phyloP scores from a whole-genome alignment of 78 protist genomes.

The slime mould (Dictyostelium discoideum) region dicty_2.7 NC_007090.3:838501-839000 shows the following conservation, averaged over 20 bases:
- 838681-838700: conserved; percentile 78
- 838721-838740: conserved; percentile 53
- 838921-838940: not conserved
- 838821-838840: not conserved
- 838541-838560: conserved; percentile 32
- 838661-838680: conserved; percentile 74
- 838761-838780: conserved; percentile 66
- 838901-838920: not conserved
- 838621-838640: conserved; percentile 43
- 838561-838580: conserved; percentile 13
- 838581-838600: not conserved
- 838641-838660: not conserved
- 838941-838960: not conserved
- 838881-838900: not conserved
- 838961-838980: not conserved
- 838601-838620: not conserved
- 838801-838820: not conserved
- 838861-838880: not conserved
- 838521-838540: conserved; percentile 16
- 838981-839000: conserved; percentile 27
- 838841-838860: conserved; percentile 2
- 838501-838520: not conserved
- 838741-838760: conserved; percentile 69
- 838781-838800: conserved; percentile 53
- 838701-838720: conserved; percentile 39